These are phyloP conservation scores for Phlyctochytrium arcticum DNA, from an alignment of 192 early-diverging fungal genomes.

Conservation along the genomic window DNA sequence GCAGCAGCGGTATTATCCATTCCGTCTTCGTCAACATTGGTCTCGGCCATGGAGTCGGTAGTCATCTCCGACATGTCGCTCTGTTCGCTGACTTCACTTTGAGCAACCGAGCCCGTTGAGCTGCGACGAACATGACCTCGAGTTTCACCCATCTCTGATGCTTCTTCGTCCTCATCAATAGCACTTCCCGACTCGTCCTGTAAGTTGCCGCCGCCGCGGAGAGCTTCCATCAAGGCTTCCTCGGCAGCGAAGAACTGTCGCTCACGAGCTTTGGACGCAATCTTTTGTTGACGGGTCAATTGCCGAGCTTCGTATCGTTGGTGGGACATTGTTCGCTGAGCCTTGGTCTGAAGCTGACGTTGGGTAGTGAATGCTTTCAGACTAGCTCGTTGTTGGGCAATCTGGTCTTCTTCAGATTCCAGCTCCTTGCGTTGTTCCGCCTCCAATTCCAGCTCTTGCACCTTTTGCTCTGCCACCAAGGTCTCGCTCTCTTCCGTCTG, in stretches of 20 bases:
- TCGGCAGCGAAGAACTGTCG: constrained; percentile 23
- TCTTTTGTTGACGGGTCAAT: constrained; percentile 24
- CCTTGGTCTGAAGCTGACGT: constrained; percentile 19
- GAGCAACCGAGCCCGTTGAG: not conserved
- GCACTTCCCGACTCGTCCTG: too few species aligned
- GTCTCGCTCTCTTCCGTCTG: constrained; percentile 19
- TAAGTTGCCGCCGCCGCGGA: too few species aligned
- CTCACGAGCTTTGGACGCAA: constrained; percentile 28
- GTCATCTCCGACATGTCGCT: constrained; percentile 28
- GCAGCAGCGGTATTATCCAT: not conserved
- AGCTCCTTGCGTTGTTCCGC: constrained; percentile 12
- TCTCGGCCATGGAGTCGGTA: constrained; percentile 12
- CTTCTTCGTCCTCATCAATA: constrained; percentile 9
- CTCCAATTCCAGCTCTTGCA: constrained; percentile 31
- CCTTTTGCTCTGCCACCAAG: constrained; percentile 24
- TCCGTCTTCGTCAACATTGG: constrained; percentile 7
- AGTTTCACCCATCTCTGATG: not conserved
- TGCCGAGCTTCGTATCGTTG: constrained; percentile 27
- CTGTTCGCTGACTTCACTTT: constrained; percentile 2
- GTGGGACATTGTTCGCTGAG: constrained; percentile 5
- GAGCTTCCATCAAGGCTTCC: constrained; percentile 6
- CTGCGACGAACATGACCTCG: not conserved
- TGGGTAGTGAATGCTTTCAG: constrained; percentile 26
- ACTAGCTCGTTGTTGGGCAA: constrained; percentile 8
- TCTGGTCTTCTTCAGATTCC: constrained; percentile 19